phyloP scores from a whole-genome alignment of 2,329 filamentous ascomycete genomes.

The Fusarium musae region DNA sequence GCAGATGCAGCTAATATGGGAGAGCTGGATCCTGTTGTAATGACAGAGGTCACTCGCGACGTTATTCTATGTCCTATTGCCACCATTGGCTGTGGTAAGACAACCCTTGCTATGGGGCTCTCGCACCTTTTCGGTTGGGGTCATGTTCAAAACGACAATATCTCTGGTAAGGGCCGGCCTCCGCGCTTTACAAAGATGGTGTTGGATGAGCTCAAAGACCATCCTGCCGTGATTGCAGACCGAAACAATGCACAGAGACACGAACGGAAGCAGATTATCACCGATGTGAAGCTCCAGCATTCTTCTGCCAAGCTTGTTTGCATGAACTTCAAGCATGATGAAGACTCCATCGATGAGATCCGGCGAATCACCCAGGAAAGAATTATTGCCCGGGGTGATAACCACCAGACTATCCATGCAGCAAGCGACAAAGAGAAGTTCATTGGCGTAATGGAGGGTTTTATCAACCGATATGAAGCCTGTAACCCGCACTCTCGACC shows the following conservation, averaged over 20 bases:
- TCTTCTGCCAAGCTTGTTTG: constrained; percentile 79
- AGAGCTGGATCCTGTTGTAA: constrained; percentile 57
- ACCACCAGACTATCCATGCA: constrained; percentile 97
- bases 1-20: constrained; percentile 87
- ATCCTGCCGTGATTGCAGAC: constrained; percentile 86
- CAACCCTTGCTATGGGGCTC: constrained; percentile 86
- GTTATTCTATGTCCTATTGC: constrained; percentile 90
- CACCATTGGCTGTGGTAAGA: constrained; percentile 97
- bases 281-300: constrained; percentile 74
- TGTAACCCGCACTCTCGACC: constrained; percentile 74
- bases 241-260: constrained; percentile 92
- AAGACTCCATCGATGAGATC: constrained; percentile 79
- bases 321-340: constrained; percentile 86
- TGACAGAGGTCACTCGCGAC: constrained; percentile 69
- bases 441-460: constrained; percentile 93
- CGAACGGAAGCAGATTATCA: constrained; percentile 88
- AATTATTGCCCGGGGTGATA: constrained; percentile 88
- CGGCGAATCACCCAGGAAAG: constrained; percentile 79
- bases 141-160: constrained; percentile 96
- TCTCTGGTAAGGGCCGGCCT: constrained; percentile 81
- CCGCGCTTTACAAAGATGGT: constrained; percentile 80
- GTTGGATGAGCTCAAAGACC: constrained; percentile 69
- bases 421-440: constrained; percentile 79
- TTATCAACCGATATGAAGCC: constrained; percentile 86
- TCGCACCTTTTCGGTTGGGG: constrained; percentile 89